Evolutionary conservation across 805 yeast species (phyloP).

Genomic region (Isabelozyma pseudorhagii): DNA sequence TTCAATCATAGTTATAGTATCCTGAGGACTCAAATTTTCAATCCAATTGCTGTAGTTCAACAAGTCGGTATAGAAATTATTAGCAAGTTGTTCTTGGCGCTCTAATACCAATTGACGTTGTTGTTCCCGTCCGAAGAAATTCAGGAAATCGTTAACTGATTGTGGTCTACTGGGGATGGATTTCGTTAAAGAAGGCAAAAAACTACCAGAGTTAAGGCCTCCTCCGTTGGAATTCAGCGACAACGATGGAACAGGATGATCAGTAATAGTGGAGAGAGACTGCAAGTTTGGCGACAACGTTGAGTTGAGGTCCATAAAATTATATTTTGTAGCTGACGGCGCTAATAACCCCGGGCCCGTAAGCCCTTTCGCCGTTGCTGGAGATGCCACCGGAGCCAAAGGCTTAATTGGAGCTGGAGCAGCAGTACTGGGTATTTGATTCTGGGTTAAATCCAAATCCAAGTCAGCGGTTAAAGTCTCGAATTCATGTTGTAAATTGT

Average conservation of each 20-base stretch:
- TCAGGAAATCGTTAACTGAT: conserved; percentile 38
- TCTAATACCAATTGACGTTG: conserved; percentile 5
- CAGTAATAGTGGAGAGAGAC: conserved; percentile 16
- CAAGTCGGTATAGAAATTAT: conserved; percentile 49
- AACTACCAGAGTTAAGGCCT: conserved; percentile 6
- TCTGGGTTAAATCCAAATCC: conserved; percentile 38
- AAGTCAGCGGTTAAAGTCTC: conserved; percentile 45
- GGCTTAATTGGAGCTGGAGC: neutral
- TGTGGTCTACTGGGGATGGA: conserved; percentile 39
- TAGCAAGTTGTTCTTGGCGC: conserved; percentile 8
- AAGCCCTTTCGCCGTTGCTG: neutral
- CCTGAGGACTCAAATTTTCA: conserved; percentile 47
- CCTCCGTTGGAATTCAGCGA: conserved; percentile 13
- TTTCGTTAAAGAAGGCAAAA: conserved; percentile 25
- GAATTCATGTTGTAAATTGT: conserved; percentile 45
- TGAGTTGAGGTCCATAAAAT: conserved; percentile 1
- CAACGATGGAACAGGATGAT: conserved; percentile 11
- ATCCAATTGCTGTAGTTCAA: conserved; percentile 50
- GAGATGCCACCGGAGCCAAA: neutral
- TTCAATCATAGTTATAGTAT: conserved; percentile 52
- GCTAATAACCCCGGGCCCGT: conserved; percentile 8
- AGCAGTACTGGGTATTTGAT: neutral
- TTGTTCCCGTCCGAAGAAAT: conserved; percentile 16
- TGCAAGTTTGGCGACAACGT: conserved; percentile 13
- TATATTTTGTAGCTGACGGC: conserved; percentile 10